Percentiles rank a stretch among this genome's conserved stretches.
These are phyloP conservation scores for Tremella mesenterica DNA, from an alignment of 768 basidiomycete genomes.

Conservation along the genomic window DNA sequence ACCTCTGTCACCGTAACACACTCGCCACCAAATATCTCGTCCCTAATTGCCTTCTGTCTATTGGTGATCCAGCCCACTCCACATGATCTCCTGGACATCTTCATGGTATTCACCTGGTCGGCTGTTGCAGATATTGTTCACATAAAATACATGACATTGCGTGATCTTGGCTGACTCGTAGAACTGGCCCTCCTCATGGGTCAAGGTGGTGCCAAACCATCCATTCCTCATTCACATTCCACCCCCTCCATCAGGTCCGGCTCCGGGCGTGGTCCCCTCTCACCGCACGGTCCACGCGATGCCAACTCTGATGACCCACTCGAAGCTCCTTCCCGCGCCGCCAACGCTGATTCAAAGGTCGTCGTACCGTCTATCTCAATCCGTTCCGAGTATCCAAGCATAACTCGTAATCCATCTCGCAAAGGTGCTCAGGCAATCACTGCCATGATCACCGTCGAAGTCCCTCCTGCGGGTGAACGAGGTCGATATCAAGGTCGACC, in stretches of 20 bases:
- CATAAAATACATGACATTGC: too few relatives aligned
- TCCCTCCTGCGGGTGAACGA: conserved; percentile 51
- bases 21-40: background rate
- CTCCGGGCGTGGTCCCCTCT: conserved; percentile 4
- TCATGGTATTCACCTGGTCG: too few relatives aligned
- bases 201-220: conserved; percentile 48
- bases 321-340: conserved; percentile 45
- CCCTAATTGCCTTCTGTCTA: too few relatives aligned
- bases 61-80: background rate
- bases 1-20: too few relatives aligned
- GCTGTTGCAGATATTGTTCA: too few relatives aligned
- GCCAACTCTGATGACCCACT: conserved; percentile 79
- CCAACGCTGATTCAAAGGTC: conserved; percentile 50
- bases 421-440: conserved; percentile 71
- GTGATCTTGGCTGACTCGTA: too few relatives aligned
- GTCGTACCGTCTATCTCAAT: conserved; percentile 90
- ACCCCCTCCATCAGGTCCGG: conserved; percentile 29
- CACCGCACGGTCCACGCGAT: conserved; percentile 45
- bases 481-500: conserved; percentile 23
- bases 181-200: conserved; percentile 92
- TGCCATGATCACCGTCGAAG: conserved; percentile 86
- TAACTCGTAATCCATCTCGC: conserved; percentile 53
- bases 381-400: conserved; percentile 77
- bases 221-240: conserved; percentile 46
- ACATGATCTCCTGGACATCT: too few relatives aligned